A percentile compares a stretch with the other conserved stretches of the same genome.
Evolutionary conservation across 75 land plant species (phyloP).

Genomic region (Isoetes taiwanensis): DNA sequence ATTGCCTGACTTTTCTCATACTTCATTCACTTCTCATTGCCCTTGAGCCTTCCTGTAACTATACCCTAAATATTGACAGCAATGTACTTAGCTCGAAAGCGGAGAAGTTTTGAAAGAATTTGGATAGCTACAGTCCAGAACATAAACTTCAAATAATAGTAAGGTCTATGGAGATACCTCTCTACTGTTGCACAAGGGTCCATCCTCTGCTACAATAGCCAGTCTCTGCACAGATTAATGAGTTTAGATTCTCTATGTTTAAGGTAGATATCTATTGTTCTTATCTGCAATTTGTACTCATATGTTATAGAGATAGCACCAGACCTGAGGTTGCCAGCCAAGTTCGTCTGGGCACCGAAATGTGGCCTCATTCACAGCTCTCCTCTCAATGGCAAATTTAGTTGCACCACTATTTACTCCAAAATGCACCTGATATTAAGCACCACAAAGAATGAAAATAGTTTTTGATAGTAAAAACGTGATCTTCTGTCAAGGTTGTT

Average conservation of each 20-base stretch:
- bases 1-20: no score
- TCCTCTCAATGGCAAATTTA: constrained; percentile 69
- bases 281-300: background rate
- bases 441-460: no score
- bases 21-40: no score
- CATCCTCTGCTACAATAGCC: constrained; percentile 57
- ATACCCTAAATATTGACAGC: no score
- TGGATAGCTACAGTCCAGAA: no score
- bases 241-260: background rate
- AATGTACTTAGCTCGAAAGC: no score
- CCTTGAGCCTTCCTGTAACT: no score
- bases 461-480: no score
- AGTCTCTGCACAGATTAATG: constrained; percentile 35
- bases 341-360: constrained; percentile 90
- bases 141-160: no score
- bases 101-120: no score
- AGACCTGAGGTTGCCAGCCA: constrained; percentile 98
- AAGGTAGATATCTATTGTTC: background rate
- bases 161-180: no score
- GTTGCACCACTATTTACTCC: constrained; percentile 88
- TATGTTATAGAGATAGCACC: background rate
- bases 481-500: no score
- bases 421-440: constrained; percentile 80
- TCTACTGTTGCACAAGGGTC: constrained; percentile 30
- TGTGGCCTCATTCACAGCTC: constrained; percentile 91